A percentile compares a stretch with the other conserved stretches of the same genome.
These are phyloP conservation scores for Selaginella moellendorffii DNA, from an alignment of 75 land plant species.

Conservation along the genomic window DNA sequence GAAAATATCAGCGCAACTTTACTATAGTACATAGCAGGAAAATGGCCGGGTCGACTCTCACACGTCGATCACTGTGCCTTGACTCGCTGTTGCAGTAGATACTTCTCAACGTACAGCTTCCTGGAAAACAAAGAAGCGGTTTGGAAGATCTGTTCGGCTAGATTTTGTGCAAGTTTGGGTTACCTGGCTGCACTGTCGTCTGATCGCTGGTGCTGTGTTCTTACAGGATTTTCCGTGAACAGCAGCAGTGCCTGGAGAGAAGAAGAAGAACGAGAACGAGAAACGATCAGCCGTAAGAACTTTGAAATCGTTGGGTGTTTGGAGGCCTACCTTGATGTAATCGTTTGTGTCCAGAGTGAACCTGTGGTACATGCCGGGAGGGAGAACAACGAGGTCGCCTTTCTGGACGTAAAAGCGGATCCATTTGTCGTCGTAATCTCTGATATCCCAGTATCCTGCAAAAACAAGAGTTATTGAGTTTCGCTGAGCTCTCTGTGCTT, in stretches of 20 bases:
- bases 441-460: constrained; percentile 8
- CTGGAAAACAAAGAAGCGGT: not conserved
- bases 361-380: constrained; percentile 5
- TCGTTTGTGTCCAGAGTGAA: constrained; percentile 8
- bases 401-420: constrained; percentile 9
- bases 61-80: not conserved
- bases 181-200: not conserved
- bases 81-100: not conserved
- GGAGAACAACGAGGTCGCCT: constrained; percentile 3
- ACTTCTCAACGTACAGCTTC: not conserved
- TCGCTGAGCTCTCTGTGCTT: too few relatives aligned
- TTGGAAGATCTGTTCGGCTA: too few relatives aligned
- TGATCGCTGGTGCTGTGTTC: not conserved
- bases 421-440: constrained; percentile 5
- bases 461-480: not conserved
- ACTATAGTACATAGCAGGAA: not conserved
- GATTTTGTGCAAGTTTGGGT: not conserved
- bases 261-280: not conserved
- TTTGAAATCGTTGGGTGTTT: not conserved
- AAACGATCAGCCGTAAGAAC: not conserved
- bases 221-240: constrained; percentile 4
- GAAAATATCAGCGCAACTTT: not conserved
- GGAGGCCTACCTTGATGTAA: not conserved
- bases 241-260: not conserved
- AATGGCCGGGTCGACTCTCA: not conserved